Base-by-base conservation (phyloP, 768 basidiomycete species). In the Leccinellum rugosiceps region DNA sequence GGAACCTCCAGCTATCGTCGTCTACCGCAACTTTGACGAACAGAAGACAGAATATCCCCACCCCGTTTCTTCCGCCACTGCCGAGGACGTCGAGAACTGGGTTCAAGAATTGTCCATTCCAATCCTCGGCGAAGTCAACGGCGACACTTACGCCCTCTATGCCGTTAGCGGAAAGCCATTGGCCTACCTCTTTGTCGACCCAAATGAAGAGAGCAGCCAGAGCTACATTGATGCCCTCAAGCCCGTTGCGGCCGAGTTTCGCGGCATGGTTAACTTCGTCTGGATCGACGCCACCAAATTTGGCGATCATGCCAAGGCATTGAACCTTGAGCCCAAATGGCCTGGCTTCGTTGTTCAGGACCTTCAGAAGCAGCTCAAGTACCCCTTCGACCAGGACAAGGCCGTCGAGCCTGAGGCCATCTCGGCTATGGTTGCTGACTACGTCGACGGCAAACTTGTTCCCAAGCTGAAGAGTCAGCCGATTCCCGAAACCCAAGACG, bases 281-380 rank as follows among this genome's bases (percentile, higher is more conserved):
- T 96, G 88, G 87, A 98, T 99, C 65, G 97, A 99, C 72, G 94
- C 93, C 23, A 76, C 88, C 76, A 94, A 94, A 73, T 99, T 94
- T 65, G 85, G 84, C 65, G 96, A 98, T 67, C 97, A 99, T 77
- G 97, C 88, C 63, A 94, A 93, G 75, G 90, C 92, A 2, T 83
- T 99, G 57, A 96, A 95, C 81, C 81, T 99, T 26, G 91, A 93
- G 67, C 74, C 85, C 65, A 88, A 88, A 65, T 98, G 94, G 94
- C 97, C 97, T 11, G 80, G 86, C 41, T 95, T 99, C 69, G 95
- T 98, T 67, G 77, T 99, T 62, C 97, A 98, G 77, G 83, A 97
- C 64, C 67, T 98, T 45, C 68, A 77, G 55, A 82, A 84, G 47
- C 92, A 94, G 74, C 84, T 92, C 73, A 97, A 97, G 78, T 99